phyloP scores from a whole-genome alignment of 2,329 filamentous ascomycete genomes.

The Botrytis squamosa region DNA sequence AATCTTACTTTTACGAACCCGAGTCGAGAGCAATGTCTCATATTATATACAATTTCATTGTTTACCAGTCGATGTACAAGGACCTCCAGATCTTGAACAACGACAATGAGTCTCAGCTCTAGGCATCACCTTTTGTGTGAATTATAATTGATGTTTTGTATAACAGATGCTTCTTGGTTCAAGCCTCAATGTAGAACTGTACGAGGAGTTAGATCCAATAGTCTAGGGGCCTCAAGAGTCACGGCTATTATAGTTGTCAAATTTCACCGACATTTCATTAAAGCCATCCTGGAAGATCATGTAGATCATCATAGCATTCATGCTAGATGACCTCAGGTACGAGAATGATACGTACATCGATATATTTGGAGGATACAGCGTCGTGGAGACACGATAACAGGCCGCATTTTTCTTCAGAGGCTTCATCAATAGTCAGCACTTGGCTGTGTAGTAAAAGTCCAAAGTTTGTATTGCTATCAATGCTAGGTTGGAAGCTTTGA shows the following conservation, averaged over 20 bases:
- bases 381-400: background rate
- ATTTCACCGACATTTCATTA: constrained; percentile 8
- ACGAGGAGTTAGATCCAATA: background rate
- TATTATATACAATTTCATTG: background rate
- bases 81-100: background rate
- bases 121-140: background rate
- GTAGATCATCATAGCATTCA: background rate
- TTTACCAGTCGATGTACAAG: background rate
- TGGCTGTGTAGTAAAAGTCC: background rate
- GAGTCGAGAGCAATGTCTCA: background rate
- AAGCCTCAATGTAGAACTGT: background rate
- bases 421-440: background rate
- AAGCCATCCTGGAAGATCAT: background rate
- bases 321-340: background rate
- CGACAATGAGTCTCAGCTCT: constrained; percentile 9
- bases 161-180: background rate
- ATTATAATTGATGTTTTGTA: background rate
- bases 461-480: background rate
- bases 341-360: background rate
- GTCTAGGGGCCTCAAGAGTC: background rate
- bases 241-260: background rate
- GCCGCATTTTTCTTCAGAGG: background rate
- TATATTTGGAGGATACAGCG: background rate
- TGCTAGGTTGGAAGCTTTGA: background rate
- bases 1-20: constrained; percentile 8